Base-by-base conservation (phyloP, 2,329 filamentous ascomycete genomes). In the Corinectria fuckeliana region DNA sequence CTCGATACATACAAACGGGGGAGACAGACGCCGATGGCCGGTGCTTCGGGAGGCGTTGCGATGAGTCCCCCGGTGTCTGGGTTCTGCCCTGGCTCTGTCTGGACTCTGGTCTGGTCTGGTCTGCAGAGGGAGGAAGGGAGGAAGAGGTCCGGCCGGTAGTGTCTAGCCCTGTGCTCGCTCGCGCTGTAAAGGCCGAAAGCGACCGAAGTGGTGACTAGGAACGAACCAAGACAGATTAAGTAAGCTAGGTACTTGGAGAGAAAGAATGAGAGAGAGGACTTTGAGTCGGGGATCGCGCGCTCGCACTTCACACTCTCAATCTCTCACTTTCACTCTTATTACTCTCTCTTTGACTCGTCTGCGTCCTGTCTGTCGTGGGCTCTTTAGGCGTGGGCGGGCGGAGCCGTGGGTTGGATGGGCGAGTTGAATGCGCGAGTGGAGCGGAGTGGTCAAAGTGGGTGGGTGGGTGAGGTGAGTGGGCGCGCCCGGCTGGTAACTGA, bases 321-420 rank as follows among this genome's bases (percentile, higher is more conserved):
- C 39, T 42, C 21, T 16, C 23, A 8, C 14, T 20, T 21, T 39
- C 48, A 51, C 47, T 49, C 28, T 54, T 59, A 50, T 50, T n/a
- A n/a, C 39, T 42, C 21, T 16, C 23, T n/a, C 14, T 20, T 21
- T 39, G 41, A 51, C 47, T 49, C 28, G 56, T 50, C 45, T 58
- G 56, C 50, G 56, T 59, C 56, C 50, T 36, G 44, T 59, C 50
- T 36, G 44, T 59, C 50, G 56, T 50, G 56, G 56, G 44, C 32
- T 53, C 56, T 42, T 56, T 39, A 57, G 56, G 56, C 50, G 44
- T 48, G 38, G 13, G 56, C 21, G 49, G 23, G 56, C 51, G 56
- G 56, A 50, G 63, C 58, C 61, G 56, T 59, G 52, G 56, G 44
- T n/a, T 60, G 60, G 53, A 49, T 51, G 56, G 36, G 23, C 48